Conservation (phyloP, 441 rosid genomes). For the Bruguiera hainesii region DNA sequence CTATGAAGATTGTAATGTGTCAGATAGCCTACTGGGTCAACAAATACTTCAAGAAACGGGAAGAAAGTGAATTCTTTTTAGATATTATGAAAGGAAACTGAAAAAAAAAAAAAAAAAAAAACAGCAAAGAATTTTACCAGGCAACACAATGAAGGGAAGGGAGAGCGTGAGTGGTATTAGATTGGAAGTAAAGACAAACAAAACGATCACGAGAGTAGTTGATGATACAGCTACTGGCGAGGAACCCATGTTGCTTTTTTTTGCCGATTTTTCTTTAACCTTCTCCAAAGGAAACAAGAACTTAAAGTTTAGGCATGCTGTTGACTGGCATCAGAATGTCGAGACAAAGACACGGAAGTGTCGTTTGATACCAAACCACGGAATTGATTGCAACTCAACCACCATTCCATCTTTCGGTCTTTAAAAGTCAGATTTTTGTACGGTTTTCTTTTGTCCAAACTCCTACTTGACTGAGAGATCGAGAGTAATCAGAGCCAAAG, state of each 20-base stretch:
- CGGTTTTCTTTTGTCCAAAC: too few relatives aligned
- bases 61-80: not conserved
- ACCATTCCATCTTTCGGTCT: too few relatives aligned
- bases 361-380: too few relatives aligned
- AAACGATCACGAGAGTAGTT: not conserved
- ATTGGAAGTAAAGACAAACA: conserved; percentile 22
- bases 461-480: too few relatives aligned
- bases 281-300: not conserved
- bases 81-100: not conserved
- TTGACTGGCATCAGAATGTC: not conserved
- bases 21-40: too few relatives aligned
- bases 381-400: too few relatives aligned
- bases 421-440: too few relatives aligned
- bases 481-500: too few relatives aligned
- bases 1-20: too few relatives aligned
- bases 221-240: not conserved
- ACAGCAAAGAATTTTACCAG: conserved; percentile 38
- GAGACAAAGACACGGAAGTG: not conserved
- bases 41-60: not conserved
- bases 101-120: not conserved
- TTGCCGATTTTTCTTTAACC: not conserved
- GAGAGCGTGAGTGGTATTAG: conserved; percentile 36
- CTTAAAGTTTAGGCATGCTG: not conserved
- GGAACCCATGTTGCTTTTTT: conserved; percentile 25
- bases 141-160: conserved; percentile 74